Base-by-base conservation (phyloP, 306 rosid species). In the Mimosa pudica region DNA sequence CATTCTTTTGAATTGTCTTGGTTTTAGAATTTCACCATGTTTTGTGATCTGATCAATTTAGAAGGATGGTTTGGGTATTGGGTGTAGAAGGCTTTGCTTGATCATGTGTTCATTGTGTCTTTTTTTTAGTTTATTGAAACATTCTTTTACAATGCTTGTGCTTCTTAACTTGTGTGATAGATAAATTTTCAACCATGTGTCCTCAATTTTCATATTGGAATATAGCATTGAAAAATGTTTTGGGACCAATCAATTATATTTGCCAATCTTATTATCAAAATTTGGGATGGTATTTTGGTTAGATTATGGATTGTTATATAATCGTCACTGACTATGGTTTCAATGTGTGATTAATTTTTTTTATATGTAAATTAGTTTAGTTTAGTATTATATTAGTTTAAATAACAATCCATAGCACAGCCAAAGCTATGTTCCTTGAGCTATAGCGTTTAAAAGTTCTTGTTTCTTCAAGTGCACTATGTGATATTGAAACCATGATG, bases 31-130 rank as follows among this genome's bases (percentile, higher is more conserved):
- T 33, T 24, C 44, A 38, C 42, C 2, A 69, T 67, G 42, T 66
- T 52, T 70, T 81, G n/a, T 46, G 17, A 13, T 18, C 55, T 5
- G 33, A 41, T 24, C 41, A 11, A 4, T n/a, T 49, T 62, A 70
- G 63, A 57, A 62, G n/a, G 54, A 10, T 70, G 45, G 47, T 57
- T 47, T 78, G 38, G 80, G 69, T 69, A 8, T 18, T 18, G 61
- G 24, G 61, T 55, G 9, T 55, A 6, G 61, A 55, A 55, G 24
- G 61, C 7, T 55, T 17, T 7, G 61, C 10, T 55, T n/a, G 61
- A 55, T 55, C 30, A n/a, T 55, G 30, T 3, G 12, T 67, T 18
- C 51, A 42, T 67, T 41, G 41, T 55, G 33, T 41, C 33, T 3
- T 38, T 42, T 68, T 13, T 24, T 24, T 44, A 42, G 35, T 68